Evolutionary conservation across 2,329 filamentous ascomycete genomes (phyloP).

Genomic region (Aspergillus aculeatinus): DNA sequence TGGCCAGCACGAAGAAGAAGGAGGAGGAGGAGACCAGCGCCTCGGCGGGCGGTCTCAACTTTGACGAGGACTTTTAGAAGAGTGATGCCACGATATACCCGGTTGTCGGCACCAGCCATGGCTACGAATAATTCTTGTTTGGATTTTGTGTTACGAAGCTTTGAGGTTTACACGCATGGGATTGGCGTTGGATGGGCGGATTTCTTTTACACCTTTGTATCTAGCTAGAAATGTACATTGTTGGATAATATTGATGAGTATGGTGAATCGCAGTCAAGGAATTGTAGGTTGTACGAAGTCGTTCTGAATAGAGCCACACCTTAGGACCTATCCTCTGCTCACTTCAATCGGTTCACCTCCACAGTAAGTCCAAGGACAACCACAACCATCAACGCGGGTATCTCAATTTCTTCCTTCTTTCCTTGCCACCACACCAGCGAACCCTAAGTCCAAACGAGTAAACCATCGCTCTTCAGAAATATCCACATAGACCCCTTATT

Average conservation of each 20-base stretch:
- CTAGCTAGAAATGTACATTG: slow-evolving; percentile 8
- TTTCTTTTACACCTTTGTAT: slow-evolving; percentile 16
- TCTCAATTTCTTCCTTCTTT: no score
- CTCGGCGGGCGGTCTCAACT: slow-evolving; percentile 72
- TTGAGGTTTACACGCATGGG: slow-evolving; percentile 36
- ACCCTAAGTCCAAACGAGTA: no score
- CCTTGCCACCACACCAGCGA: no score
- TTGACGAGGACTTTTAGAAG: slow-evolving; percentile 93
- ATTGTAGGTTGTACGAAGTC: no score
- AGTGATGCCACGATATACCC: slow-evolving; percentile 30
- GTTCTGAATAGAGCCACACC: no score
- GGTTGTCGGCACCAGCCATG: slow-evolving; percentile 19
- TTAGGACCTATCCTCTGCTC: no score
- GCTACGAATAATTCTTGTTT: slow-evolving; percentile 12
- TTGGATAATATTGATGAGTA: slow-evolving; percentile 8
- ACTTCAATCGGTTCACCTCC: no score
- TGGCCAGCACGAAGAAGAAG: slow-evolving; percentile 81
- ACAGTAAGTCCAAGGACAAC: no score
- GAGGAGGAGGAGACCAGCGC: slow-evolving; percentile 46
- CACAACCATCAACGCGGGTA: no score
- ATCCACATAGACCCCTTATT: no score
- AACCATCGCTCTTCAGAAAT: no score
- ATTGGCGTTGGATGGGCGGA: slow-evolving; percentile 30
- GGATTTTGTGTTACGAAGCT: slow-evolving; percentile 28
- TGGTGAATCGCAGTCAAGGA: background rate